Evolutionary conservation across 495 filamentous ascomycete species (phyloP).

Genomic region (Hypoxylon lienhwacheense): DNA sequence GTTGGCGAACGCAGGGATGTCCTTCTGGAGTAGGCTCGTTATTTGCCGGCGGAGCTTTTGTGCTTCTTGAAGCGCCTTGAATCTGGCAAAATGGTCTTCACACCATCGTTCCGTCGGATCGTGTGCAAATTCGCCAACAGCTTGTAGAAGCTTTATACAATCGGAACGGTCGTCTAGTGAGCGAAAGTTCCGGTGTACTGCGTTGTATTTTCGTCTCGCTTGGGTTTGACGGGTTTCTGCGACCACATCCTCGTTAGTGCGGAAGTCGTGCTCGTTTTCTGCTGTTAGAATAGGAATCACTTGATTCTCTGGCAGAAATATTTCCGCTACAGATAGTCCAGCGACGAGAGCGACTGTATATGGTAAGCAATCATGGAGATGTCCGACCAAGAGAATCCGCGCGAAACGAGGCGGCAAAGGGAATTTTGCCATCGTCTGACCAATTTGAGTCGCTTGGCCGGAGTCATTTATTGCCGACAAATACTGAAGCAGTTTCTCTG

Average conservation of each 20-base stretch:
- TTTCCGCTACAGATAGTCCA: constrained; percentile 80
- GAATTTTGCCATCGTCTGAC: constrained; percentile 79
- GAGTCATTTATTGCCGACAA: constrained; percentile 65
- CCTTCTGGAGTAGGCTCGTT: constrained; percentile 72
- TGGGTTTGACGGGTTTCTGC: constrained; percentile 68
- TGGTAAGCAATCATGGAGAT: constrained; percentile 78
- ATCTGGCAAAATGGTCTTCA: constrained; percentile 75
- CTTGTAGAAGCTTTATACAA: constrained; percentile 85
- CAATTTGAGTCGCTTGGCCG: constrained; percentile 76
- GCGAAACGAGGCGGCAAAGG: constrained; percentile 89
- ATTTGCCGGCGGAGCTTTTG: constrained; percentile 81
- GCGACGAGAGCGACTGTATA: constrained; percentile 90
- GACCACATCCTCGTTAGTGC: constrained; percentile 66
- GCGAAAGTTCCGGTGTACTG: constrained; percentile 75
- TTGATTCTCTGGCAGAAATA: constrained; percentile 86
- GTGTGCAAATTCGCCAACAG: constrained; percentile 80
- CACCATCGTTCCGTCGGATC: constrained; percentile 72
- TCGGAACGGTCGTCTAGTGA: constrained; percentile 81
- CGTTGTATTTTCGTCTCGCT: constrained; percentile 69
- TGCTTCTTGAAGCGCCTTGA: constrained; percentile 84
- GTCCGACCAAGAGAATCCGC: constrained; percentile 84
- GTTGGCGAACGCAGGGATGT: constrained; percentile 67
- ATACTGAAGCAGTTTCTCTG: constrained; percentile 81
- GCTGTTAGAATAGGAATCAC: constrained; percentile 55
- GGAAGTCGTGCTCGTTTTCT: constrained; percentile 52